These are phyloP conservation scores for Colletotrichum costaricense DNA, from an alignment of 2,329 filamentous ascomycete species.

Conservation along the genomic window DNA sequence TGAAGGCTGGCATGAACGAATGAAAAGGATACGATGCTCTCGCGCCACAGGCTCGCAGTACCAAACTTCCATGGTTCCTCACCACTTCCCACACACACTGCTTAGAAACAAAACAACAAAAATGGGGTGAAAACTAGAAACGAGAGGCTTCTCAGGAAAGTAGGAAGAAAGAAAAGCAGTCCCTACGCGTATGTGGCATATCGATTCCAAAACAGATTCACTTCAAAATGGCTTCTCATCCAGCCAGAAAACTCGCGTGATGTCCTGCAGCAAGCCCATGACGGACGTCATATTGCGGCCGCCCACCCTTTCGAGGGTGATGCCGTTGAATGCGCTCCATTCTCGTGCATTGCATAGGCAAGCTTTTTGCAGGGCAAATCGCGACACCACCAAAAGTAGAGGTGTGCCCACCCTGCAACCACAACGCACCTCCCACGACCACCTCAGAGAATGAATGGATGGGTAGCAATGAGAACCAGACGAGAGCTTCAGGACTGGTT, in stretches of 20 bases:
- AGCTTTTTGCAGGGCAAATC: conserved; percentile 11
- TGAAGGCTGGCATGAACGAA: not conserved
- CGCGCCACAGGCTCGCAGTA: not conserved
- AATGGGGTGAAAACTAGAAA: not conserved
- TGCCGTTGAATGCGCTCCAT: conserved; percentile 27
- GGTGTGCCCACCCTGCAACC: not conserved
- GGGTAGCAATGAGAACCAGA: not conserved
- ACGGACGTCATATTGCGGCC: conserved; percentile 24
- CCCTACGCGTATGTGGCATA: no score
- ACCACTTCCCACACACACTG: not conserved
- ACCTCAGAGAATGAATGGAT: not conserved
- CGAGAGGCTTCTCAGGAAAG: not conserved
- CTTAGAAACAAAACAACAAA: not conserved
- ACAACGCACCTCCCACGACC: not conserved
- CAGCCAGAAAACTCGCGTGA: conserved; percentile 26
- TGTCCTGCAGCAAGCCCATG: conserved; percentile 25
- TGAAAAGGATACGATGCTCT: conserved; percentile 6
- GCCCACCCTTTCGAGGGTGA: conserved; percentile 9
- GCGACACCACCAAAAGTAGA: not conserved
- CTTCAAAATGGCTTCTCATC: not conserved
- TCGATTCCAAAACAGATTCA: not conserved
- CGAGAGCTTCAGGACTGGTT: not conserved
- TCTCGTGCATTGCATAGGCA: conserved; percentile 31
- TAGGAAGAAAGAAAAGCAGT: not conserved
- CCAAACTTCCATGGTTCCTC: not conserved